These are phyloP conservation scores for Cryptococcus deneoformans DNA, from an alignment of 1,284 basidiomycete species.

Conservation along the genomic window DNA sequence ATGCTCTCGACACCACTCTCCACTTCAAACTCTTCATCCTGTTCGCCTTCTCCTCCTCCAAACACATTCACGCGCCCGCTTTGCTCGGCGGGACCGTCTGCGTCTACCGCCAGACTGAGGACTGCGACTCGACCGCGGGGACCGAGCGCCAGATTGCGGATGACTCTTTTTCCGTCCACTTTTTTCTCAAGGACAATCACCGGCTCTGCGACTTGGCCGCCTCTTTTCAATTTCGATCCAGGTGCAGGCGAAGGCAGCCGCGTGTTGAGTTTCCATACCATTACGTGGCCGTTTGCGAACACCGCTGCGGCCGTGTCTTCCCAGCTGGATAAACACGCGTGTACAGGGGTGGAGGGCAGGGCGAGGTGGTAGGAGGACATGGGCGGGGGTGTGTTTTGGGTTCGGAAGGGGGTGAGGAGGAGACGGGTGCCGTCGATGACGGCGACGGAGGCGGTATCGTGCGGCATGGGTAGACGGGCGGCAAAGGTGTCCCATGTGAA, in stretches of 20 bases:
- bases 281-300: constrained; percentile 55
- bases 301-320: constrained; percentile 65
- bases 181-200: constrained; percentile 53
- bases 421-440: constrained; percentile 89
- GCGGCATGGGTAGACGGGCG: constrained; percentile 62
- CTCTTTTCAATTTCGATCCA: constrained; percentile 52
- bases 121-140: constrained; percentile 29
- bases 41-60: background rate
- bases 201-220: constrained; percentile 60
- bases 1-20: constrained; percentile 25
- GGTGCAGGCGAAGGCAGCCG: constrained; percentile 44
- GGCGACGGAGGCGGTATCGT: constrained; percentile 79
- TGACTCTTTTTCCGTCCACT: constrained; percentile 14
- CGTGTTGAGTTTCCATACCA: constrained; percentile 68
- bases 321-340: constrained; percentile 62
- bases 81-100: background rate
- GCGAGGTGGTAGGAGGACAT: constrained; percentile 76
- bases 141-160: constrained; percentile 34
- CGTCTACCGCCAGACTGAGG: constrained; percentile 10
- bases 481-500: constrained; percentile 76
- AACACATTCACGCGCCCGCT: constrained; percentile 5
- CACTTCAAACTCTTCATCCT: constrained; percentile 9
- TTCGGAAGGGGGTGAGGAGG: constrained; percentile 86
- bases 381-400: constrained; percentile 88
- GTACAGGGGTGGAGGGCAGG: constrained; percentile 58